Evolutionary conservation across 2,329 filamentous ascomycete species (phyloP).

Genomic region (Tricladium varicosporioides): DNA sequence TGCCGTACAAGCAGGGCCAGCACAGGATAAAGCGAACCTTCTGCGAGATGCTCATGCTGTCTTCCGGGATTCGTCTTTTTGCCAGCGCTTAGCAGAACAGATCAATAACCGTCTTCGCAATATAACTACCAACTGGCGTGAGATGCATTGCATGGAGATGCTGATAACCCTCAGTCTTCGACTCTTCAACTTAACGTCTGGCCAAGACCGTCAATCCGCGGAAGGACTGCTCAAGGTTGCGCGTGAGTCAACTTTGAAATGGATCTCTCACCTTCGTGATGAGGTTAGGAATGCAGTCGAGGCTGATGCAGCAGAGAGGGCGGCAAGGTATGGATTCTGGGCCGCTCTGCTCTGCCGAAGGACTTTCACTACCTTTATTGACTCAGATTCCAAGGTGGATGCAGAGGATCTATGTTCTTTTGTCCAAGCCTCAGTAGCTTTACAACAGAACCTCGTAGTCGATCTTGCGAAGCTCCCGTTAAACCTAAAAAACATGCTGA

Average conservation of each 20-base stretch:
- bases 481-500: conserved; percentile 38
- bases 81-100: conserved; percentile 44
- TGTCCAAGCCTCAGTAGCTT: conserved; percentile 38
- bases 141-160: conserved; percentile 55
- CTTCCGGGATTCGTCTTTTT: conserved; percentile 50
- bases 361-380: conserved; percentile 37
- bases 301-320: conserved; percentile 37
- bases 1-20: conserved; percentile 54
- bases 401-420: conserved; percentile 30
- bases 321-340: conserved; percentile 47
- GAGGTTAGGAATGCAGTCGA: conserved; percentile 43
- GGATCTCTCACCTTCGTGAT: conserved; percentile 47
- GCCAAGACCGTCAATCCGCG: conserved; percentile 12
- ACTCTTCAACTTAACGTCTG: conserved; percentile 29
- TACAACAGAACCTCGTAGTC: conserved; percentile 46
- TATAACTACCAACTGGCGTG: conserved; percentile 56
- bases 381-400: conserved; percentile 2
- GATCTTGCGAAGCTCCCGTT: conserved; percentile 37
- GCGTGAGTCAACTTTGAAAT: conserved; percentile 44
- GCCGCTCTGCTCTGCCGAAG: conserved; percentile 54
- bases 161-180: conserved; percentile 51
- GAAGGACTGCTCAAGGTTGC: conserved; percentile 38
- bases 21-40: conserved; percentile 22
- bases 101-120: conserved; percentile 43
- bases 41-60: conserved; percentile 47